Conservation (phyloP, 2,329 filamentous ascomycete genomes). For the Dactylella cylindrospora region DNA sequence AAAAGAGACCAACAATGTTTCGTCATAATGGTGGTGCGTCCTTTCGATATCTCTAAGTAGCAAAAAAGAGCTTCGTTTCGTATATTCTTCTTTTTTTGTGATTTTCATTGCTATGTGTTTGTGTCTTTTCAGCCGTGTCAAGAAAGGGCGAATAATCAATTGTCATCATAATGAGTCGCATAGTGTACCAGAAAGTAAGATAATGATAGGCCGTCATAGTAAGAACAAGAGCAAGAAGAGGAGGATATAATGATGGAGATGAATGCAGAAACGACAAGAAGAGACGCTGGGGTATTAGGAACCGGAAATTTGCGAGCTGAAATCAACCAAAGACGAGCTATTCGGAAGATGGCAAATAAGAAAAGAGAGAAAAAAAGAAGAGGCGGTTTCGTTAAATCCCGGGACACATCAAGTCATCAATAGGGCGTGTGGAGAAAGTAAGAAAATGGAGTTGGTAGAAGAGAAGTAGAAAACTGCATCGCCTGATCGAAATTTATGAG, state of each 20-base stretch:
- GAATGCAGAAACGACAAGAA: constrained; percentile 9
- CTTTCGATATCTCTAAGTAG: constrained; percentile 35
- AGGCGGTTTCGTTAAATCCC: constrained; percentile 31
- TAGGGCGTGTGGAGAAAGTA: constrained; percentile 23
- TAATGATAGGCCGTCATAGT: constrained; percentile 40
- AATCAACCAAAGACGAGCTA: too few species aligned
- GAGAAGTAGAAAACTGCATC: not conserved
- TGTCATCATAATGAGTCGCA: constrained; percentile 7
- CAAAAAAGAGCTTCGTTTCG: constrained; percentile 10
- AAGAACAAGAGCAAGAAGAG: constrained; percentile 14
- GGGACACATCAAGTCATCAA: constrained; percentile 43
- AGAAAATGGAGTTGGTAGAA: constrained; percentile 14
- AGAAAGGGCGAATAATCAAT: not conserved
- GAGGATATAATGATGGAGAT: constrained; percentile 26
- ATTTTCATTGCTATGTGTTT: constrained; percentile 20
- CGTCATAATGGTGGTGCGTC: constrained; percentile 8
- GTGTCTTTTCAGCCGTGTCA: constrained; percentile 11
- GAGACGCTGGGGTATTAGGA: constrained; percentile 44
- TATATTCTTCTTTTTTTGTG: constrained; percentile 30
- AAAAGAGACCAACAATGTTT: constrained; percentile 4
- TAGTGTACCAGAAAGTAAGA: constrained; percentile 16
- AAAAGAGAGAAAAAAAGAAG: constrained; percentile 13
- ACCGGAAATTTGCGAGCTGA: constrained; percentile 43
- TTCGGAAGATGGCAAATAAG: too few species aligned
- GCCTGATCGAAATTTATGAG: not conserved